phyloP scores from a whole-genome alignment of 2,329 filamentous ascomycete species.

The Curvularia lunata region DNA sequence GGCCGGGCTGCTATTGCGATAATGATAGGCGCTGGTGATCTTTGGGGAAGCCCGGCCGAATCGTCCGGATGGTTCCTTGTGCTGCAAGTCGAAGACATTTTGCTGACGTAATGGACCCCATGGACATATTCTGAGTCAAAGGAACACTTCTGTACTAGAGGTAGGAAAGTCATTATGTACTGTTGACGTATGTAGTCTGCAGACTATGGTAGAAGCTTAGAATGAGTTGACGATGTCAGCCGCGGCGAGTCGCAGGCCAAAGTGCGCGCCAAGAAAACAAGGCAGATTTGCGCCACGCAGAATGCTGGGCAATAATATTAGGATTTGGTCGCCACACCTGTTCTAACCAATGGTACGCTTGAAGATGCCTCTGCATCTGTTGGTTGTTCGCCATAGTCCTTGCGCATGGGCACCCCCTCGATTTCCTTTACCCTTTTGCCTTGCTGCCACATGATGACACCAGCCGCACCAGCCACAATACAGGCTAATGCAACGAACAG shows the following conservation, averaged over 20 bases:
- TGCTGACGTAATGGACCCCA: slow-evolving; percentile 6
- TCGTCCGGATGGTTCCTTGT: slow-evolving; percentile 9
- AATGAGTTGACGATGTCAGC: not conserved
- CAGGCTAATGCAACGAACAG: slow-evolving; percentile 78
- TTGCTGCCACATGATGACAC: slow-evolving; percentile 73
- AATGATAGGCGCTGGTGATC: slow-evolving; percentile 19
- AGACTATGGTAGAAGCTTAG: slow-evolving; percentile 3
- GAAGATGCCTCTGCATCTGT: slow-evolving; percentile 34
- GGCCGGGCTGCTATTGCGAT: slow-evolving; percentile 29
- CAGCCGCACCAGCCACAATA: slow-evolving; percentile 70
- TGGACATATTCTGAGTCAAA: not conserved
- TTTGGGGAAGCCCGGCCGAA: slow-evolving; percentile 14
- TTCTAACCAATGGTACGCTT: slow-evolving; percentile 27
- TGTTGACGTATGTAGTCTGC: not conserved
- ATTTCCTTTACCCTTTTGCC: slow-evolving; percentile 58
- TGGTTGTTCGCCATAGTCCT: slow-evolving; percentile 26
- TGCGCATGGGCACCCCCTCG: slow-evolving; percentile 45
- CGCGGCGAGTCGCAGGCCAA: slow-evolving; percentile 3
- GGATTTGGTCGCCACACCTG: slow-evolving; percentile 29
- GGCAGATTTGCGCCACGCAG: slow-evolving; percentile 4
- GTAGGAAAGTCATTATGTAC: not conserved
- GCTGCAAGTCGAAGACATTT: not conserved
- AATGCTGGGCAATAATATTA: slow-evolving; percentile 30
- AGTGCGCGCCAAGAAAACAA: slow-evolving; percentile 17
- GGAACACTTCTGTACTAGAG: not conserved